Evolutionary conservation across 2,329 filamentous ascomycete species (phyloP).

Genomic region (Fusarium dimerum): DNA sequence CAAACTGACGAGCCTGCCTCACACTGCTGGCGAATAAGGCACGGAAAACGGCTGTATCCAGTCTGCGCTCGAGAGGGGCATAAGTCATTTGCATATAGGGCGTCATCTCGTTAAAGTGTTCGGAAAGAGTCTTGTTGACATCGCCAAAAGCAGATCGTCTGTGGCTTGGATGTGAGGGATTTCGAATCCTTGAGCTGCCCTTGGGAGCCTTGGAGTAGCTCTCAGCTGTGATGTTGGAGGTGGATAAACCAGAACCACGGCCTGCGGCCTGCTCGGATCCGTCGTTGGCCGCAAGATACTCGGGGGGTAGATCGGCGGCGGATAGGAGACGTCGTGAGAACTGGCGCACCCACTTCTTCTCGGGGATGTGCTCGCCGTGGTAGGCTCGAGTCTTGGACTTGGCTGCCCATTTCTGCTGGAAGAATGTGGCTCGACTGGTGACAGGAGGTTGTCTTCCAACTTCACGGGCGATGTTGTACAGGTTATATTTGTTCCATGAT

Average conservation of each 20-base stretch:
- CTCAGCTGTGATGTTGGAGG: conserved; percentile 34
- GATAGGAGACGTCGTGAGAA: conserved; percentile 80
- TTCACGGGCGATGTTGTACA: conserved; percentile 74
- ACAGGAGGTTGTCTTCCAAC: conserved; percentile 34
- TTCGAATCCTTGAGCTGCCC: conserved; percentile 17
- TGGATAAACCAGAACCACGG: conserved; percentile 70
- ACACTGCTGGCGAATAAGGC: conserved; percentile 92
- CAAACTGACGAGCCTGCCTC: conserved; percentile 90
- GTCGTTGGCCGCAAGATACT: conserved; percentile 77
- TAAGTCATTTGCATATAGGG: conserved; percentile 98
- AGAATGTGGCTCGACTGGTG: conserved; percentile 66
- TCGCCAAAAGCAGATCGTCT: conserved; percentile 31
- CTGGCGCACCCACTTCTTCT: conserved; percentile 92
- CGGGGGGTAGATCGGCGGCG: conserved; percentile 81
- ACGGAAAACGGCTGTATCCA: conserved; percentile 94
- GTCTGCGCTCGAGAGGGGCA: conserved; percentile 82
- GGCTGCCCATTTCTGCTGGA: conserved; percentile 97
- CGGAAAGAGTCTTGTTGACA: conserved; percentile 35
- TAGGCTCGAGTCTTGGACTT: conserved; percentile 84
- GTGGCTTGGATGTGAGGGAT: conserved; percentile 22
- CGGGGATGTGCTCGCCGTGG: conserved; percentile 91
- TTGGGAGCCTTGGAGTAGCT: conserved; percentile 34
- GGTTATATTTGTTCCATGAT: conserved; percentile 96
- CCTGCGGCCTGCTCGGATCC: conserved; percentile 83
- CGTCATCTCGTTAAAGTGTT: conserved; percentile 52